Percentiles rank a stretch among this genome's conserved stretches.
Conservation (phyloP, 1,284 basidiomycete species). For the Coniophora puteana region DNA sequence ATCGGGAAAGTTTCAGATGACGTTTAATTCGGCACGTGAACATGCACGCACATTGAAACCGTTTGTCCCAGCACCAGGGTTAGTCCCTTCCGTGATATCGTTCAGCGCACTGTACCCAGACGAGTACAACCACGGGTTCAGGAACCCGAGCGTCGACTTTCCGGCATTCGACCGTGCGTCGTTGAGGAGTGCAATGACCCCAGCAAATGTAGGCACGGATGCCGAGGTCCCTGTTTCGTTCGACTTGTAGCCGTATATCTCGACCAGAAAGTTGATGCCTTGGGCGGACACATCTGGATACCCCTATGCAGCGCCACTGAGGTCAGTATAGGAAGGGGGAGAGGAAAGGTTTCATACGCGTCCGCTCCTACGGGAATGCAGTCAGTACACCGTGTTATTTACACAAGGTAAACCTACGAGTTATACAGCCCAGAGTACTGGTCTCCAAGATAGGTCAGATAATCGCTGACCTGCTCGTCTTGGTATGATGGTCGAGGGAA, state of each 20-base stretch:
- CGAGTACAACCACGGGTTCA: conserved; percentile 49
- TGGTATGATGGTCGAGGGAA: conserved; percentile 55
- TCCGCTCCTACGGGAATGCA: conserved; percentile 8
- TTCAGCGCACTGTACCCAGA: conserved; percentile 35
- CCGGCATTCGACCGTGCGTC: conserved; percentile 45
- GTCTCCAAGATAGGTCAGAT: conserved; percentile 40
- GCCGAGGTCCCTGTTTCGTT: conserved; percentile 45
- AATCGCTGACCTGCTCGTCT: conserved; percentile 35
- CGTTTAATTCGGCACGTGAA: neutral
- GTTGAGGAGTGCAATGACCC: conserved; percentile 50
- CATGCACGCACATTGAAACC: conserved; percentile 34
- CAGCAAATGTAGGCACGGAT: conserved; percentile 41
- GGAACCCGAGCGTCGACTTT: conserved; percentile 43
- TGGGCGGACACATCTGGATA: conserved; percentile 58
- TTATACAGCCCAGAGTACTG: conserved; percentile 54
- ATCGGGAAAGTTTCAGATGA: conserved; percentile 5
- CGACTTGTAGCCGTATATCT: conserved; percentile 23
- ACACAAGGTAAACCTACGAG: conserved; percentile 22
- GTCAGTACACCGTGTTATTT: conserved; percentile 1
- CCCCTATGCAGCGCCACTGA: too few relatives aligned
- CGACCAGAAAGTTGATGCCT: conserved; percentile 38
- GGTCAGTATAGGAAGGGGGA: conserved; percentile 1
- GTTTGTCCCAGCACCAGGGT: conserved; percentile 44
- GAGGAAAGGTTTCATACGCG: neutral
- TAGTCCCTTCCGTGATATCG: conserved; percentile 44